Base-by-base conservation (phyloP, 2,329 filamentous ascomycete species). In the Trichoderma sp. region DNA sequence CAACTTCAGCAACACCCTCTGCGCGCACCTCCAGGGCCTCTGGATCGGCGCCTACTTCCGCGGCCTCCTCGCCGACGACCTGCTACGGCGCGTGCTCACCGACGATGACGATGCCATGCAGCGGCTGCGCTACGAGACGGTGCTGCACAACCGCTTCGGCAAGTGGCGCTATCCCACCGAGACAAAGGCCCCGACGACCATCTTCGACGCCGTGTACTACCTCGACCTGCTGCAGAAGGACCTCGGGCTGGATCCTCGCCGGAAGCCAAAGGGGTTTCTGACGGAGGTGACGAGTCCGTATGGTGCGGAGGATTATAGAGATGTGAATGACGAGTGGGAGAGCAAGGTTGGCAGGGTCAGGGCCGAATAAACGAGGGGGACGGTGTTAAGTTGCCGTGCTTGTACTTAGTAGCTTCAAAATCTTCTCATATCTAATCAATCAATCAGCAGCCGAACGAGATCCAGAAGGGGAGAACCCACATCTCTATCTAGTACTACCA, bases 191-290 rank as follows among this genome's bases (percentile, higher is more conserved):
- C 88, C 88, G 0, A 90, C 91, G 73, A 88, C 93, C 68, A 87
- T 91, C 19, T 93, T 94, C 71, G 91, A 95, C 74, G 84, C 84
- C 0, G 74, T 94, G 62, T 90, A 90, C 4, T 95, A 92, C 66
- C 73, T 92, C 19, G 90, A 93, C 74, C 71, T 88, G 71, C 74
- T 94, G 72, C 73, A 91, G 66, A 76, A 78, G 5, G 90, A 94
- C 73, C 71, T 93, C 64, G 89, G 85, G 0, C 74, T 93, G 63
- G 77, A 81, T 19, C 78, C 78, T 15, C 79, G 83, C 68, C 78
- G 86, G 41, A 90, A 89, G 77, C 75, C 80, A 7, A 62, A n/a
- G 64, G 81, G 83, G 0, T 79, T 76, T 71, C 71, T 81, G 59
- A 77, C 77, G 1, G 86, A 88, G 71, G 78, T 83, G 34, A 83